Evolutionary conservation across 2,329 filamentous ascomycete genomes (phyloP), one percentile per base, ranked within the genome.

Genomic region (Cladosporium sp.): DNA sequence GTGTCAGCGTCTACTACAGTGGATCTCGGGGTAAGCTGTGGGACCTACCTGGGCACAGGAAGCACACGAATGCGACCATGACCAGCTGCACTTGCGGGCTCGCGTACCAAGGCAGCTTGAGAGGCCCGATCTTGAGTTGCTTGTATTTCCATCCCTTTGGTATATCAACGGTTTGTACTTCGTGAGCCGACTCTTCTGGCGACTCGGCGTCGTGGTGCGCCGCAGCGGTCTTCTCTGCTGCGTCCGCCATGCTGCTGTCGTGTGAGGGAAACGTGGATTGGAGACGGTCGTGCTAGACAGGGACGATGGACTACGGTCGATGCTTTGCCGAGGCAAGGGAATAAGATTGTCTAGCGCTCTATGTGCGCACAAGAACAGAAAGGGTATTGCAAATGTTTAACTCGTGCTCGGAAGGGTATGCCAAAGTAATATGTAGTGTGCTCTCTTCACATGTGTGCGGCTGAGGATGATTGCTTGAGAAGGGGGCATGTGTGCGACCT

Each of bases 51-150:
- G 75, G 75, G 57, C 75, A 78, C 62, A 78, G 61, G 70, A 78
- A 78, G 68, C 75, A 78, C 47, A 77, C 74, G 38, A 77, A 69
- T 37, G 74, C 71, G 24, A 78, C 74, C 42, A 78, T 68, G 44
- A 75, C 55, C 32, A 78, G 67, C 64, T 78, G 75, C 11, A 69
- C 61, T 19, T 72, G 67, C 18, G 75, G 75, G 45, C 72, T 75
- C 50, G 75, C 75, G 61, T 73, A 77, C 68, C 70, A 76, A 24
- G 74, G 73, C 41, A 77, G 56, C 29, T 59, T 69, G 62, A 68
- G 60, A 38, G 69, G 66, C 13, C 71, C 64, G 42, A 77, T 53
- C 56, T 61, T 72, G 53, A 68, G 50, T 20, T 64, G 59, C 61
- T 65, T 70, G 66, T 78, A 78, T 62, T 70, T 76, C 74, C 75